Conservation (phyloP, 164 flowering plant genomes). For the Nymphaea thermarum region DNA sequence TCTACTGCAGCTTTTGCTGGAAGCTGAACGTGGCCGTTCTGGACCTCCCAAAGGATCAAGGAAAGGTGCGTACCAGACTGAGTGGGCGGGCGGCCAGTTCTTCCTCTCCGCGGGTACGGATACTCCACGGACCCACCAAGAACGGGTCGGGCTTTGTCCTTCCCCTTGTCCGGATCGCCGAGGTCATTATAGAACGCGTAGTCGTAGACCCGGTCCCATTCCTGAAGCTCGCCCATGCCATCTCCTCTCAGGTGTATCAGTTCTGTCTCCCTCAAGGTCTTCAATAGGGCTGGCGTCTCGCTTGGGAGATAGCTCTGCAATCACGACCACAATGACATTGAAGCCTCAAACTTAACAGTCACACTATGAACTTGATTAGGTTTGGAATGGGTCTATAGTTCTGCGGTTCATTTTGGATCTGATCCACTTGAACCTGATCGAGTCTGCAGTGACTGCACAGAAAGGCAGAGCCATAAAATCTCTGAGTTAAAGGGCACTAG, state of each 20-base stretch:
- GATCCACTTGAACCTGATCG: too few species aligned
- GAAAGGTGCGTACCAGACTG: conserved; percentile 27
- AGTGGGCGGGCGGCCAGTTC: conserved; percentile 61
- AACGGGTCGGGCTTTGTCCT: conserved; percentile 38
- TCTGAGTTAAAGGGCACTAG: too few species aligned
- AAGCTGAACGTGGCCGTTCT: too few species aligned
- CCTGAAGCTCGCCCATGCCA: conserved; percentile 47
- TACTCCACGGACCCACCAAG: conserved; percentile 58
- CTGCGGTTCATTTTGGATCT: too few species aligned
- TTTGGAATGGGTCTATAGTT: too few species aligned
- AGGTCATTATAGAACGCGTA: conserved; percentile 77
- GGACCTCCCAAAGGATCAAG: too few species aligned
- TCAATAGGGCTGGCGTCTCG: conserved; percentile 48
- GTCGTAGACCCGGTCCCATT: conserved; percentile 89
- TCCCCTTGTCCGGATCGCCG: conserved; percentile 56
- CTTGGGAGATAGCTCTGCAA: conserved; percentile 55
- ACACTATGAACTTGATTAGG: too few species aligned
- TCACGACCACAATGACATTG: too few species aligned
- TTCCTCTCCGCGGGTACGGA: conserved; percentile 79
- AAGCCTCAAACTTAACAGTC: too few species aligned
- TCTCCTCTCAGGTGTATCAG: conserved; percentile 50
- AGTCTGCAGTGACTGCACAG: too few species aligned
- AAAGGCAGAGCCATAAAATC: too few species aligned
- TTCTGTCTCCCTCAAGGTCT: conserved; percentile 53
- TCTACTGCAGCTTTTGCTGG: too few species aligned